These are phyloP conservation scores for Urostyla sp. DNA, from an alignment of 73 alveolate genomes.

Conservation along the genomic window DNA sequence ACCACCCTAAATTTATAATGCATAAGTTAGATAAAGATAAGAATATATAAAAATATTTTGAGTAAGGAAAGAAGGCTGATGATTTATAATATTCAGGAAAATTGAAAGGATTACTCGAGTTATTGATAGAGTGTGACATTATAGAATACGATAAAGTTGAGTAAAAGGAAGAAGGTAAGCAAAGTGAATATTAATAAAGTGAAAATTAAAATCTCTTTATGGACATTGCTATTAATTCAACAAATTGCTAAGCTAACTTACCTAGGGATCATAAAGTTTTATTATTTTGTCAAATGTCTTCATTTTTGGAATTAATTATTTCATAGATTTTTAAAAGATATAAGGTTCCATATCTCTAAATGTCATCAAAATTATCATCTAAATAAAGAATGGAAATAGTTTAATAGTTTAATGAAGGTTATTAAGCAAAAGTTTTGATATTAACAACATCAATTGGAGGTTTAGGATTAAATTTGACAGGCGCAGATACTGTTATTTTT, in stretches of 20 bases:
- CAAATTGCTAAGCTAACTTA: no score
- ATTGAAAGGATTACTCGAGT: conserved; percentile 69
- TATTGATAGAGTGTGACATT: conserved; percentile 73
- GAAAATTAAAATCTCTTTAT: no score
- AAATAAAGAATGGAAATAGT: conserved; percentile 86
- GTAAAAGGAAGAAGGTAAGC: conserved; percentile 50
- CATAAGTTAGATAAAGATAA: conserved; percentile 40
- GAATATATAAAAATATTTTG: conserved; percentile 19
- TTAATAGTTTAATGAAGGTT: conserved; percentile 93
- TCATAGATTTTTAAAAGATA: conserved; percentile 67
- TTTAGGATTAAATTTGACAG: conserved; percentile 97
- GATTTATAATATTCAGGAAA: conserved; percentile 55
- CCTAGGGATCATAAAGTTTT: conserved; percentile 81
- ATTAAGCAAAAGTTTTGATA: conserved; percentile 88
- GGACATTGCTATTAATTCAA: neutral
- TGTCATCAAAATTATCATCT: conserved; percentile 22
- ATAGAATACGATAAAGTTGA: conserved; percentile 3
- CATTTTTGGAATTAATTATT: conserved; percentile 65
- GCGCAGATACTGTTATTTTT: conserved; percentile 99
- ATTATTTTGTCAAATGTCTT: conserved; percentile 78
- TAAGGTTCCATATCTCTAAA: conserved; percentile 56
- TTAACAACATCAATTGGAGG: conserved; percentile 99
- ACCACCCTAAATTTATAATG: conserved; percentile 90
- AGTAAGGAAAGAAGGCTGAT: neutral
- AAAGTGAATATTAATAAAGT: conserved; percentile 41